phyloP scores from a whole-genome alignment of 1,139 yeast genomes.

The Geotrichum europaeum region DNA sequence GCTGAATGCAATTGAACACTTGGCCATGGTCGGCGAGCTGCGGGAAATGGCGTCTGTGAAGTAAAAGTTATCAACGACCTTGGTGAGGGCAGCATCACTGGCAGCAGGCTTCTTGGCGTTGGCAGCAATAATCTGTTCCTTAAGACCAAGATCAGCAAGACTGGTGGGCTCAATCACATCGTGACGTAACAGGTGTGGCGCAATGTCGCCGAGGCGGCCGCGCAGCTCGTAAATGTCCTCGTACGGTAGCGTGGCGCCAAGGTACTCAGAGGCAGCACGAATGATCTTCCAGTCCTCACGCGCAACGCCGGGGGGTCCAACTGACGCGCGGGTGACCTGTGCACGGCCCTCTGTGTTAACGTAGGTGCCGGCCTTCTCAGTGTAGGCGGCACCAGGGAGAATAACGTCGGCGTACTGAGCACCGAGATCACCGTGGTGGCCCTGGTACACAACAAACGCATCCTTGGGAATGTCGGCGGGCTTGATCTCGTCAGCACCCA shows the following conservation, averaged over 20 bases:
- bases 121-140: conserved; percentile 38
- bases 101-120: conserved; percentile 41
- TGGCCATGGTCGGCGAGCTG: conserved; percentile 87
- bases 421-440: conserved; percentile 89
- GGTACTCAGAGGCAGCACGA: conserved; percentile 76
- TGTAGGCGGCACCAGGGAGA: conserved; percentile 83
- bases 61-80: conserved; percentile 77
- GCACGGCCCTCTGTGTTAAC: conserved; percentile 90
- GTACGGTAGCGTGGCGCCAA: conserved; percentile 67
- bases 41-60: conserved; percentile 84
- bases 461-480: conserved; percentile 70
- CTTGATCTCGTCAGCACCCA: conserved; percentile 78
- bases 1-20: conserved; percentile 44
- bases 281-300: conserved; percentile 90
- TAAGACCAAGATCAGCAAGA: conserved; percentile 55
- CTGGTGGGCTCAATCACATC: conserved; percentile 65
- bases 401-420: conserved; percentile 86
- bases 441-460: conserved; percentile 85
- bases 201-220: conserved; percentile 65
- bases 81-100: conserved; percentile 45
- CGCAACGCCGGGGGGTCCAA: conserved; percentile 82
- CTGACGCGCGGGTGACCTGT: conserved; percentile 80
- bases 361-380: conserved; percentile 79
- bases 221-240: conserved; percentile 69
- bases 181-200: conserved; percentile 75